phyloP scores from a whole-genome alignment of 2,329 filamentous ascomycete genomes.

The Ophiostoma sp. region DNA sequence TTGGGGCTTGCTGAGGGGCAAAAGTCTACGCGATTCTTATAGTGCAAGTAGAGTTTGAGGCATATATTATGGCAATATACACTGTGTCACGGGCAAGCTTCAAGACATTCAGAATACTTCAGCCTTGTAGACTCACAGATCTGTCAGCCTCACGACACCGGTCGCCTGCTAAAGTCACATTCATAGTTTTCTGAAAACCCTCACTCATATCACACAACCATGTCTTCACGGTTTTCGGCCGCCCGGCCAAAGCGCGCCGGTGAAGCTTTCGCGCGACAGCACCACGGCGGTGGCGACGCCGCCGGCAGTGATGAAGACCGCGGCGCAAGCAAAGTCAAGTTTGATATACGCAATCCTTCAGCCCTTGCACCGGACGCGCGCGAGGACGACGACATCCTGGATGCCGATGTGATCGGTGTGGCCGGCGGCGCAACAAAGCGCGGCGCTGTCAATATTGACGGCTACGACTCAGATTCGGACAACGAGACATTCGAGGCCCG shows the following conservation, averaged over 20 bases:
- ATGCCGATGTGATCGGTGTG: slow-evolving; percentile 88
- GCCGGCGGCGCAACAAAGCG: slow-evolving; percentile 71
- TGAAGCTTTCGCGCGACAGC: slow-evolving; percentile 71
- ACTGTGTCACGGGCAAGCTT: not conserved
- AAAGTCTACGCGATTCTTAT: not conserved
- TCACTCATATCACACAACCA: slow-evolving; percentile 29
- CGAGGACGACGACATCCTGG: slow-evolving; percentile 67
- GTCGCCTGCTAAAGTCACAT: no score
- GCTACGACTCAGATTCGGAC: slow-evolving; percentile 90
- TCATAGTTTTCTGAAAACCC: no score
- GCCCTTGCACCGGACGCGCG: slow-evolving; percentile 77
- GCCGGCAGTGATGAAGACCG: slow-evolving; percentile 43
- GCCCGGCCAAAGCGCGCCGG: slow-evolving; percentile 77
- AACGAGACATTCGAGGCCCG: slow-evolving; percentile 82
- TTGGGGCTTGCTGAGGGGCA: slow-evolving; percentile 10
- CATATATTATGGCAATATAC: not conserved
- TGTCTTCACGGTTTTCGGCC: slow-evolving; percentile 56
- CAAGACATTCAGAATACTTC: not conserved
- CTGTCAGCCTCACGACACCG: not conserved
- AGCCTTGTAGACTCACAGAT: not conserved
- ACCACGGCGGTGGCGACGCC: slow-evolving; percentile 54
- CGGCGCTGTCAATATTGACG: slow-evolving; percentile 91
- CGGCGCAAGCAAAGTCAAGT: slow-evolving; percentile 63
- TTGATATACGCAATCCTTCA: slow-evolving; percentile 91
- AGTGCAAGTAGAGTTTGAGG: not conserved